Evolutionary conservation across 176 grass and related monocot genomes (phyloP), one percentile per base, ranked within the genome.

Genomic region (Cenchrus purpureus): DNA sequence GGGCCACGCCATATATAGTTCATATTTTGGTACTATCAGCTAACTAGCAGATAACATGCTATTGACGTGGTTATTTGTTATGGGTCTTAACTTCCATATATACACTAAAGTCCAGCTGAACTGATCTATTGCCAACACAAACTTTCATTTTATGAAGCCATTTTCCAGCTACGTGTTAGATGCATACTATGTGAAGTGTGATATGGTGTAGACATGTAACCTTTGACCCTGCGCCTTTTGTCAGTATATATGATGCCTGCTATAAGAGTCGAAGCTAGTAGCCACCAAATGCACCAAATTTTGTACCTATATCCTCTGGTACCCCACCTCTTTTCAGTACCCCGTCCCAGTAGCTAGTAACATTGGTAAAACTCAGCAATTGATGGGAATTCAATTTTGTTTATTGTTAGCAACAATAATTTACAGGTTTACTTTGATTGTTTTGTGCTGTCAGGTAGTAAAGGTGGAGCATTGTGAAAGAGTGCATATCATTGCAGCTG

Each of bases 381-480:
- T 34, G 8, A 55, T 19, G 42, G 49, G 17, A 68, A 53, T 12
- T 32, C 31, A 8, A 20, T 57, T 55, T 40, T 29, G 43, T 32
- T 59, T 34, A 59, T 43, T 12, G 63, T 53, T 82, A 31, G 12
- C 44, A 64, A 31, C 58, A 48, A 49, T 48, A 45, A 73, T 78
- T 77, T 20, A 77, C 48, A 84, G 78, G 22, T 74, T 58, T 72
- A 77, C 4, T 87, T 74, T 3, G 11, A 22, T 68, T 82, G 31
- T 74, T 83, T 86, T 17, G 9, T 87, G 46, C 83, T 80, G 70
- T 77, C 84, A 99, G 94, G 88, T 89, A 84, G 79, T 99, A 75
- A 99, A 94, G 77, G 90, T 99, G 68, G 97, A 99, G 86, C 97
- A 99, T 89, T 99, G 94, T 76, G 91, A 99, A 92, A 96, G 97